phyloP scores from a whole-genome alignment of 75 land plant species.

The Picea sitchensis region DNA sequence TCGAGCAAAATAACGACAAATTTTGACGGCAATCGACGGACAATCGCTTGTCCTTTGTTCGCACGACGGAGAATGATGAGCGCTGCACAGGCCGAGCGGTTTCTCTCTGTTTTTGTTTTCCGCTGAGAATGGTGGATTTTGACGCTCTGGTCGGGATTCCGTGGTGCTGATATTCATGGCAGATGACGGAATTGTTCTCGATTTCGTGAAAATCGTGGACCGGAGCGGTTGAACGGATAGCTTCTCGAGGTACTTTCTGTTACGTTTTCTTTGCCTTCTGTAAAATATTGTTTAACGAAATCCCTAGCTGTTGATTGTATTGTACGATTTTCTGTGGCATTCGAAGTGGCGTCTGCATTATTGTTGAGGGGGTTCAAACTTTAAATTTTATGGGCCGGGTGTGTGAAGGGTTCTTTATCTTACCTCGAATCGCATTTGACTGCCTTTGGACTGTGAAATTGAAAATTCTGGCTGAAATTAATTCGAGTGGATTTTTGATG shows the following conservation, averaged over 20 bases:
- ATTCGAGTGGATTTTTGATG: too few relatives aligned
- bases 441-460: too few relatives aligned
- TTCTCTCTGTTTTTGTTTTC: neutral
- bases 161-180: slow-evolving; percentile 7
- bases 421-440: too few relatives aligned
- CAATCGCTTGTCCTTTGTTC: slow-evolving; percentile 7
- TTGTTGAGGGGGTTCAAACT: too few relatives aligned
- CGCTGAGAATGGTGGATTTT: neutral
- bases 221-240: neutral
- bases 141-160: neutral
- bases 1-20: slow-evolving; percentile 11
- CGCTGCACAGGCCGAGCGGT: neutral
- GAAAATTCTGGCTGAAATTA: too few relatives aligned
- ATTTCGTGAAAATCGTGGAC: too few relatives aligned
- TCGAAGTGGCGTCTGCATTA: too few relatives aligned
- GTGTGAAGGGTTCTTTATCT: too few relatives aligned
- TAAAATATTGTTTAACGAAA: too few relatives aligned
- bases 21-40: slow-evolving; percentile 8
- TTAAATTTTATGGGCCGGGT: too few relatives aligned
- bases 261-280: neutral
- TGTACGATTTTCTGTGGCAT: too few relatives aligned
- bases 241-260: neutral
- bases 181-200: slow-evolving; percentile 4
- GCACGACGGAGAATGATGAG: slow-evolving; percentile 7
- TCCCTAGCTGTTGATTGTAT: too few relatives aligned